Evolutionary conservation across 1,139 yeast genomes (phyloP).

Genomic region (Suhomyces wounanorum): DNA sequence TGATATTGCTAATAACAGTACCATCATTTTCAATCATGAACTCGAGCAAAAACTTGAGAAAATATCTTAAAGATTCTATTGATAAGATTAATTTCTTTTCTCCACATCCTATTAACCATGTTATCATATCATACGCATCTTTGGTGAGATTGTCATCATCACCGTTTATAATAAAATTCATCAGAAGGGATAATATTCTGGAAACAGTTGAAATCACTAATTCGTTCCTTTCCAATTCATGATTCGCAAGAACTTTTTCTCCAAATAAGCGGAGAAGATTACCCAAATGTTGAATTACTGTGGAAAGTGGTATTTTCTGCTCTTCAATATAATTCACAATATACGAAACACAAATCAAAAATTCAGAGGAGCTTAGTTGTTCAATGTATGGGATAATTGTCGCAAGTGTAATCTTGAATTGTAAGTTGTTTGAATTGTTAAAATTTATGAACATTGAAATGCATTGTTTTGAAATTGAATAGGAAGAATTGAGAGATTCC

Average conservation of each 20-base stretch:
- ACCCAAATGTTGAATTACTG: slow-evolving; percentile 4
- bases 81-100: slow-evolving; percentile 29
- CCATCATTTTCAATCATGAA: slow-evolving; percentile 16
- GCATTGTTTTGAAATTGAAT: neutral
- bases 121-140: slow-evolving; percentile 38
- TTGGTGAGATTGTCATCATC: slow-evolving; percentile 26
- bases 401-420: neutral
- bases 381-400: neutral
- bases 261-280: slow-evolving; percentile 32
- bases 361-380: neutral
- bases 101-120: slow-evolving; percentile 36
- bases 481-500: neutral
- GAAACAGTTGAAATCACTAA: slow-evolving; percentile 31
- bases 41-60: slow-evolving; percentile 22
- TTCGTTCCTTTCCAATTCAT: slow-evolving; percentile 39
- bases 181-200: slow-evolving; percentile 22
- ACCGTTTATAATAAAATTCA: slow-evolving; percentile 14
- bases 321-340: slow-evolving; percentile 8
- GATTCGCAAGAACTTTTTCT: slow-evolving; percentile 29
- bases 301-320: neutral
- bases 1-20: slow-evolving; percentile 12
- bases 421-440: neutral
- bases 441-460: neutral
- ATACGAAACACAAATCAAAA: slow-evolving; percentile 8
- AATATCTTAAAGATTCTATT: slow-evolving; percentile 22